These are phyloP conservation scores for Colletotrichum brevisporum DNA, from an alignment of 2,329 filamentous ascomycete species.

Conservation along the genomic window DNA sequence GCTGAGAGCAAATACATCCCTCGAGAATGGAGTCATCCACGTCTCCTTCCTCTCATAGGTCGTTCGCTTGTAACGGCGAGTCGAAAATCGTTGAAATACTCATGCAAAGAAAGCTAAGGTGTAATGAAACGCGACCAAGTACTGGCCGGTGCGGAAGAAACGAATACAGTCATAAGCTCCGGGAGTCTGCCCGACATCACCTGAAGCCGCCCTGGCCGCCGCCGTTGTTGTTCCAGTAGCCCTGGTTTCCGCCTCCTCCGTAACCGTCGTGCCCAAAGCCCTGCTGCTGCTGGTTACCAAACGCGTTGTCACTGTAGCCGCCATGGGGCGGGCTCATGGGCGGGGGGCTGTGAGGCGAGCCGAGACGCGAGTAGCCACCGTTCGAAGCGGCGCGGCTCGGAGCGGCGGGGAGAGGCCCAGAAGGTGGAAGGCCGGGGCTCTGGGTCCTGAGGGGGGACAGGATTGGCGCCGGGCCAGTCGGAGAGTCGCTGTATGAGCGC, in stretches of 20 bases:
- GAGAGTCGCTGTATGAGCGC: conserved; percentile 30
- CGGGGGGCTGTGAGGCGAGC: conserved; percentile 39
- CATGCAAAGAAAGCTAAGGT: conserved; percentile 9
- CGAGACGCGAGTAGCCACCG: conserved; percentile 36
- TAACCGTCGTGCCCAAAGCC: conserved; percentile 22
- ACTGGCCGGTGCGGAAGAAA: conserved; percentile 1
- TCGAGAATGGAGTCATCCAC: conserved; percentile 4
- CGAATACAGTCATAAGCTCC: not conserved
- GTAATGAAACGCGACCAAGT: not conserved
- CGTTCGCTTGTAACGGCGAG: conserved; percentile 5
- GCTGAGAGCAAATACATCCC: conserved; percentile 3
- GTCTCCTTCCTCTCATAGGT: conserved; percentile 3
- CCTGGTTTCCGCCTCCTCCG: conserved; percentile 34
- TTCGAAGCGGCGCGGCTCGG: conserved; percentile 39
- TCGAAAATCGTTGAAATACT: conserved; percentile 25
- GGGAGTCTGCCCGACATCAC: not conserved
- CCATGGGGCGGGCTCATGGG: conserved; percentile 37
- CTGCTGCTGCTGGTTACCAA: conserved; percentile 35
- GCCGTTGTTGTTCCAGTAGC: conserved; percentile 35
- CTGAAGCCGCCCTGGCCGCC: conserved; percentile 37
- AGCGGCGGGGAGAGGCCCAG: conserved; percentile 34
- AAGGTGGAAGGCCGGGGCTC: conserved; percentile 39
- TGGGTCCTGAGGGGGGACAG: conserved; percentile 36
- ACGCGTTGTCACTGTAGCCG: conserved; percentile 29
- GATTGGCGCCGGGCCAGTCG: conserved; percentile 17